These are phyloP conservation scores for Mimosa bimucronata DNA, from an alignment of 306 rosid species.

Conservation along the genomic window DNA sequence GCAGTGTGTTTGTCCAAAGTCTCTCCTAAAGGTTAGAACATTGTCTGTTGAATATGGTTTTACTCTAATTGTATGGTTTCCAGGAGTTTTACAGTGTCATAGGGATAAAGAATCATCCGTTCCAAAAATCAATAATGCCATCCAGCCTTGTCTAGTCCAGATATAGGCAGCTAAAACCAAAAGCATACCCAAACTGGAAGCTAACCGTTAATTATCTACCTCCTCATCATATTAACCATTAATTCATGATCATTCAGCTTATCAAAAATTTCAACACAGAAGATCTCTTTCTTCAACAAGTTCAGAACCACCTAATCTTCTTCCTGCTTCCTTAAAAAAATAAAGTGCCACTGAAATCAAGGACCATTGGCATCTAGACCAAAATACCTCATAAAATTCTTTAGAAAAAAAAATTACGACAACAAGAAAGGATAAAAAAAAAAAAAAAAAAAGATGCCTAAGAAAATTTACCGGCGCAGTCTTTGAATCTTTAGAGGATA, in stretches of 20 bases:
- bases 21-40: slow-evolving; percentile 16
- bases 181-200: not conserved
- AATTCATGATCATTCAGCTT: not conserved
- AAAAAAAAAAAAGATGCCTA: not conserved
- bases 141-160: not conserved
- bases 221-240: not conserved
- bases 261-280: not conserved
- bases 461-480: slow-evolving; percentile 65
- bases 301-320: not conserved
- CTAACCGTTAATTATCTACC: not conserved
- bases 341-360: slow-evolving; percentile 16
- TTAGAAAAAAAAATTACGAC: not conserved
- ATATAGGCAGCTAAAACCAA: not conserved
- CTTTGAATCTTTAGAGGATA: slow-evolving; percentile 70
- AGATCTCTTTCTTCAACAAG: slow-evolving; percentile 11
- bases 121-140: not conserved
- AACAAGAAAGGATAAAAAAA: not conserved
- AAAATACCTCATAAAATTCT: not conserved
- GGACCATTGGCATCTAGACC: slow-evolving; percentile 28
- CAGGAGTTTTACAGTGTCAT: not conserved
- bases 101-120: not conserved
- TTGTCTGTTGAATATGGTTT: slow-evolving; percentile 1
- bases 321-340: not conserved
- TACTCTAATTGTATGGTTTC: not conserved
- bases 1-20: not conserved